Base-by-base conservation (phyloP, 148 eudicot genomes). In the Camellia lanceoleosa region DNA sequence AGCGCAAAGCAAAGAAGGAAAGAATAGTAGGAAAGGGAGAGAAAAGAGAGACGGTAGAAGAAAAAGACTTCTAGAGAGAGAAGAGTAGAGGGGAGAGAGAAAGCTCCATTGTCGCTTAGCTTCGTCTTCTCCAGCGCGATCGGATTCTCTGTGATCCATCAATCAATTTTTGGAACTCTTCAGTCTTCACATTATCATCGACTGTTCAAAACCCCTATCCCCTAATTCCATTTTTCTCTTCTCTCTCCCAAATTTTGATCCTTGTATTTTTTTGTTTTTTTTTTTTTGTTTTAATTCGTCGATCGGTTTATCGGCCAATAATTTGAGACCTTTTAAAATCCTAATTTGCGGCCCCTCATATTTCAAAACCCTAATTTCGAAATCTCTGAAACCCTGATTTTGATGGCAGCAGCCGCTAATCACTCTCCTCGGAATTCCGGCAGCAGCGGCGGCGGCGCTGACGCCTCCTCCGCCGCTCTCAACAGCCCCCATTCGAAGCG, bases 341-440 rank as follows among this genome's bases (percentile, higher is more conserved):
- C 73, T 82, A 64, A 55, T 5, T 71, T 63, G 67, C 56, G 54
- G 44, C 66, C 0, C 44, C 42, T 13, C 14, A 3, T 5, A 54
- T 73, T 64, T 63, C 19, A 38, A 79, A 87, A 87, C 82, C 87
- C 80, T 76, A 80, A 71, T 71, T 78, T 43, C 23, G 5, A 65
- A 54, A 64, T 13, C 8, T 65, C 43, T 70, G 7, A 66, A 65
- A 68, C 56, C 60, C 55, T 47, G 71, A 77, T 38, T 60, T 62
- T 54, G 73, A 90, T 90, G 92, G 90, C 89, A 51, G 81, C 86
- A 5, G 60, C 84, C 7, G 55, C 85, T 69, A 75, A 49, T 65
- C 73, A 73, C 67, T 82, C 78, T 13, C 75, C 81, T 56, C 75
- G 67, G 3, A 41, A 66, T 43, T 3, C 79, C 18, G 10, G 80